Evolutionary conservation across 495 filamentous ascomycete species (phyloP), one percentile per base, ranked within the genome.

Genomic region (Neurospora discreta): DNA sequence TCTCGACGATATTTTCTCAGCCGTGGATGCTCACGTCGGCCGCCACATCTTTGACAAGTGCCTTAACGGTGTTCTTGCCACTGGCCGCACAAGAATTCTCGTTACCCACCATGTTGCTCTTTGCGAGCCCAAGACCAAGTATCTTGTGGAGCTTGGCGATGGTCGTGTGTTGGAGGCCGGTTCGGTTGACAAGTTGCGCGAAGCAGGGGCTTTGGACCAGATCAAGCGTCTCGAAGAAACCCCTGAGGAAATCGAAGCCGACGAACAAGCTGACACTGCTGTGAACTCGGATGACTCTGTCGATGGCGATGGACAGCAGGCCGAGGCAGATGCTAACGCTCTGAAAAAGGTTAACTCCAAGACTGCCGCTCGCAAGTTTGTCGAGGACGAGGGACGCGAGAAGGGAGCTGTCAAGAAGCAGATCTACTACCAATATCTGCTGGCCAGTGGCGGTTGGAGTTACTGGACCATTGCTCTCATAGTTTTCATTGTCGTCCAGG

Each of bases 1-100:
- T 30, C 81, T 96, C 68, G 93, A 96, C 76, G 93, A 96, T 76
- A 94, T 96, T 44, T 96, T 96, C 79, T 92, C 90, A 72, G 88
- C 88, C 40, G 87, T 90, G 13, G 87, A 88, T 75, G 86, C 91
- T 15, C 92, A 95, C 77, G 92, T 93, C 68, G 93, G 93, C 16
- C 86, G 88, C 26, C 90, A 92, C 75, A 88, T 95, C 68, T 93
- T 90, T 72, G 90, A 95, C 71, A 82, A 92, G 38, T 90, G 91
- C 69, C 80, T 96, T 9, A 90, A 85, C 20, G 93, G 93, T 0
- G 85, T 89, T 39, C 79, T 95, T 13, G 88, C 88, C 52, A 71
- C 82, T n/a, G 90, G 88, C 0, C 84, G 93, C 46, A 96, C 93
- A 4, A 85, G 93, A 42, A 89, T 96, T 65, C 76, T 96, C 36